These are phyloP conservation scores for Zasmidium angulare DNA, from an alignment of 2,329 filamentous ascomycete genomes.

Conservation along the genomic window DNA sequence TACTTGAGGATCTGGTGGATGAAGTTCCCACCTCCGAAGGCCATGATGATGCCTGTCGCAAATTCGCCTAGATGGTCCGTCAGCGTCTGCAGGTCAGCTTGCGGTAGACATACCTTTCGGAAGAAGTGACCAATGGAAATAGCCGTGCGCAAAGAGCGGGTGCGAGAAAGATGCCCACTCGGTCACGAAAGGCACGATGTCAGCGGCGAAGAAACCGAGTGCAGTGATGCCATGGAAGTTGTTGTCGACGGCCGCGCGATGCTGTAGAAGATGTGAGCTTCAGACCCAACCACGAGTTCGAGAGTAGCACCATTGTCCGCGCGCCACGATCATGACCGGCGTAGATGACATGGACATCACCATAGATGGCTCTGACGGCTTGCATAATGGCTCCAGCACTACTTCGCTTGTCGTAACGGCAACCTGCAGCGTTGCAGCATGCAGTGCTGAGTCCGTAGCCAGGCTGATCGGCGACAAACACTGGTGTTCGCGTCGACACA, in stretches of 20 bases:
- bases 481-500: conserved; percentile 3
- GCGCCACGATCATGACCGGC: conserved; percentile 16
- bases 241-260: conserved; percentile 12
- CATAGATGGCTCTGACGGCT: background rate
- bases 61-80: background rate
- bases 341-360: conserved; percentile 7
- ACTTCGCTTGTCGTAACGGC: conserved; percentile 1
- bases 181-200: conserved; percentile 14
- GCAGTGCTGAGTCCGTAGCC: conserved; percentile 5
- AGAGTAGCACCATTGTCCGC: conserved; percentile 10
- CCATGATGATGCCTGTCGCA: conserved; percentile 14
- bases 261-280: background rate
- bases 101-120: background rate
- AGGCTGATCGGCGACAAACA: conserved; percentile 5
- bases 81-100: background rate
- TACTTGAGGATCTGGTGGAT: conserved; percentile 1
- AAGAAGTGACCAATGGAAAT: conserved; percentile 15
- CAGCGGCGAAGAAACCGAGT: conserved; percentile 11
- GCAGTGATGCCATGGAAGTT: conserved; percentile 6
- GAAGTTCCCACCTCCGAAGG: conserved; percentile 13
- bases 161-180: conserved; percentile 14
- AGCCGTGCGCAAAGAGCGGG: conserved; percentile 2
- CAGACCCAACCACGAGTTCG: too few relatives aligned
- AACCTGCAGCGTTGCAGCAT: background rate
- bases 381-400: conserved; percentile 2